Conservation (phyloP, 176 grass and related monocot genomes). For the Bothriochloa decipiens region DNA sequence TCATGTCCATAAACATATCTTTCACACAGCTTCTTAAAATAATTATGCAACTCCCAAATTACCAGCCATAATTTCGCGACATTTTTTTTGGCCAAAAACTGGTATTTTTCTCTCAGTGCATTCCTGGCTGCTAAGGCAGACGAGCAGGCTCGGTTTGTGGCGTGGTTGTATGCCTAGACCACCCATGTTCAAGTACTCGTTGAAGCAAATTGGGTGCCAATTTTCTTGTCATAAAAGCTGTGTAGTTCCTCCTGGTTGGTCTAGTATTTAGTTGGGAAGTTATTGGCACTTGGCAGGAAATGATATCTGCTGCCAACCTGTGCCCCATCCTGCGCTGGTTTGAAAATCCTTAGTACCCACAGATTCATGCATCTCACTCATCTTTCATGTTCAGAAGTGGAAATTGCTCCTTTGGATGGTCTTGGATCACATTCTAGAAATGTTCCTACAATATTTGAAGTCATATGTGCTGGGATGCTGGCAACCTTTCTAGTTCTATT, state of each 20-base stretch:
- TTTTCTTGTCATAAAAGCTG: neutral
- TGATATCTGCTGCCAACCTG: neutral
- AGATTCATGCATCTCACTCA: neutral
- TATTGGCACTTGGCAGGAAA: slow-evolving; percentile 1
- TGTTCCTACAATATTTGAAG: neutral
- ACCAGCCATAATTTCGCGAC: neutral
- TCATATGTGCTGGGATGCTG: neutral
- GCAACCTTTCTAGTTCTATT: neutral
- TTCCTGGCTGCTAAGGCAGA: slow-evolving; percentile 7
- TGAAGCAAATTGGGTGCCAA: neutral
- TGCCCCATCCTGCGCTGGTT: neutral
- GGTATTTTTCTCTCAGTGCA: neutral
- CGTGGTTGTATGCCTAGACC: neutral
- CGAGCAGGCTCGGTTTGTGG: neutral
- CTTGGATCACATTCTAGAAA: neutral
- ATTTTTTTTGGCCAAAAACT: neutral
- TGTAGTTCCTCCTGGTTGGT: neutral
- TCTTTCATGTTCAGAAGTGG: neutral
- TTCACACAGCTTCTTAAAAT: slow-evolving; percentile 16
- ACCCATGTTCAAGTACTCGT: neutral
- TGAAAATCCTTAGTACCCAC: neutral
- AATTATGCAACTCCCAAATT: neutral
- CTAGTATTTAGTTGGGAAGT: neutral
- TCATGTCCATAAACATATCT: neutral
- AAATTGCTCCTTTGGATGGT: slow-evolving; percentile 11